These are phyloP conservation scores for Ogataea degrootiae DNA, from an alignment of 805 yeast species.

Conservation along the genomic window DNA sequence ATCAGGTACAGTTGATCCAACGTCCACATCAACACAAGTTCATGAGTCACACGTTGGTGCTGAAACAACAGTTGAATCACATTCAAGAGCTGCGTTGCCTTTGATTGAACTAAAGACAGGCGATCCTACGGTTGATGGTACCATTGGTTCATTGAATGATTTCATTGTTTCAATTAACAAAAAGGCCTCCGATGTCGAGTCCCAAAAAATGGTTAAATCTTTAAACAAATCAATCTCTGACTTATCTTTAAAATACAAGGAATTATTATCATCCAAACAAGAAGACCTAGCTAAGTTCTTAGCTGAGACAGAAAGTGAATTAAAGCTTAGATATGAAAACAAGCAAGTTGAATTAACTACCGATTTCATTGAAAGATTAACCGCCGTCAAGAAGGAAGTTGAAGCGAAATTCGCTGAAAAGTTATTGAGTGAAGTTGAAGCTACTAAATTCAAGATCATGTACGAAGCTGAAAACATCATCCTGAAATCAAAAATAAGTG, in stretches of 20 bases:
- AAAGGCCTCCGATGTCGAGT: constrained; percentile 16
- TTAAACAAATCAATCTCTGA: constrained; percentile 18
- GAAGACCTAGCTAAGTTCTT: constrained; percentile 19
- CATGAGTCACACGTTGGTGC: constrained; percentile 4
- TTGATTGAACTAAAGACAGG: constrained; percentile 26
- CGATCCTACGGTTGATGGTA: constrained; percentile 31
- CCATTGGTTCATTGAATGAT: constrained; percentile 33
- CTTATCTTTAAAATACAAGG: constrained; percentile 19
- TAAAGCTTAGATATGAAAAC: constrained; percentile 26
- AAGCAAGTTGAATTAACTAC: constrained; percentile 50
- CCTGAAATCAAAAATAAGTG: constrained; percentile 59
- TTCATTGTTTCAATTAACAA: constrained; percentile 29
- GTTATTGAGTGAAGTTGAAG: constrained; percentile 59
- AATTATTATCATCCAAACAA: constrained; percentile 15
- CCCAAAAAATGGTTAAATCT: constrained; percentile 18
- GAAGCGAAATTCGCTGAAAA: constrained; percentile 55
- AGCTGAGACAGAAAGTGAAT: constrained; percentile 27
- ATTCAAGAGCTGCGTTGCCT: constrained; percentile 21
- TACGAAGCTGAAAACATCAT: constrained; percentile 73
- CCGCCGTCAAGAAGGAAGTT: constrained; percentile 54
- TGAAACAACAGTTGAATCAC: constrained; percentile 11
- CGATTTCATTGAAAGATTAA: constrained; percentile 56
- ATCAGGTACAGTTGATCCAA: constrained; percentile 29
- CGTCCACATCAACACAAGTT: constrained; percentile 3
- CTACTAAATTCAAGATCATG: constrained; percentile 58